These are phyloP conservation scores for Whalleya microplaca DNA, from an alignment of 2,329 filamentous ascomycete species.

Conservation along the genomic window DNA sequence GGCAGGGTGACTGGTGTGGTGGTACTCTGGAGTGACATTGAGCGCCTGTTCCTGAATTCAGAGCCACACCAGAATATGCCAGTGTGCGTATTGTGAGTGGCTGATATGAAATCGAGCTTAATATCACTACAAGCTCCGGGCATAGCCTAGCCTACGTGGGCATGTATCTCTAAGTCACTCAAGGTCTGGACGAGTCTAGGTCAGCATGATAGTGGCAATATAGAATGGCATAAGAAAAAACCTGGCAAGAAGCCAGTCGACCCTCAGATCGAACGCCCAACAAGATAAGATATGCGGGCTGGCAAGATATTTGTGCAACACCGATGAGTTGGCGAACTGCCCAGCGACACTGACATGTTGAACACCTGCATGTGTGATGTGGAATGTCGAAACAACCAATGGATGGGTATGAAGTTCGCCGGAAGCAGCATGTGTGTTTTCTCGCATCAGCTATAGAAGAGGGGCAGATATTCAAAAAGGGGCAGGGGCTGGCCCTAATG, in stretches of 20 bases:
- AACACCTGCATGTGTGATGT: conserved; percentile 4
- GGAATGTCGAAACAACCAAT: not conserved
- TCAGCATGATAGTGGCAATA: conserved; percentile 16
- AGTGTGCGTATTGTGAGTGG: conserved; percentile 16
- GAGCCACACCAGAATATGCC: conserved; percentile 13
- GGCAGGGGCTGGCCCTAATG: not conserved
- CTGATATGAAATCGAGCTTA: conserved; percentile 5
- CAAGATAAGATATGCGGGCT: not conserved
- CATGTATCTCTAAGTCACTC: not conserved
- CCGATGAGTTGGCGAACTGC: conserved; percentile 11
- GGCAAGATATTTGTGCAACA: not conserved
- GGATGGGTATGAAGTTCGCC: not conserved
- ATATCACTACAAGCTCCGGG: conserved; percentile 8
- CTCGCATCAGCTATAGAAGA: conserved; percentile 4
- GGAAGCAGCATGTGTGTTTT: conserved; percentile 2
- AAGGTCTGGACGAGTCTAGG: not conserved
- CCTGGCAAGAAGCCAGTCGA: not conserved
- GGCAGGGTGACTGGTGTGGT: not conserved
- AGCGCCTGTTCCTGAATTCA: conserved; percentile 24
- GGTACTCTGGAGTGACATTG: conserved; percentile 17
- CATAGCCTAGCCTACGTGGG: not conserved
- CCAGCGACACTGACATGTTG: not conserved
- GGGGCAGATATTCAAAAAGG: not conserved
- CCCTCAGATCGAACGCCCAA: not conserved
- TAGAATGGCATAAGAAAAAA: conserved; percentile 2